Conservation (phyloP, 2,329 filamentous ascomycete genomes). For the Penicillium brevicompactum region DNA sequence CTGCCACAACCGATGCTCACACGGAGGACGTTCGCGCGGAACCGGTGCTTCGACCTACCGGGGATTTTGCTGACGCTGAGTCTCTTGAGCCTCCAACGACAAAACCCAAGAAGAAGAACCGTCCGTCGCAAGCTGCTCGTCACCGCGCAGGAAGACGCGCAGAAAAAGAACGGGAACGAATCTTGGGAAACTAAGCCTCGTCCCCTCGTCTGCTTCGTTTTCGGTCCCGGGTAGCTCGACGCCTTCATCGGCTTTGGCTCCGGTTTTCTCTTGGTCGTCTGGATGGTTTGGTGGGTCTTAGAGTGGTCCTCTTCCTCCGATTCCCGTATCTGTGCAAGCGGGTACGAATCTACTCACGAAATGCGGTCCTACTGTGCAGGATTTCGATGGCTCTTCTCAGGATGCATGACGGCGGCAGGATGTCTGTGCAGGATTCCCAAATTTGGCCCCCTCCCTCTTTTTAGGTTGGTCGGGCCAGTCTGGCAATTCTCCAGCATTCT, state of each 20-base stretch:
- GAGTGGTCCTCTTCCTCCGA: constrained; percentile 1
- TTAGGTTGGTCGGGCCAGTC: constrained; percentile 1
- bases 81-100: background rate
- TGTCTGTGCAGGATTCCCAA: constrained; percentile 1
- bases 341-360: background rate
- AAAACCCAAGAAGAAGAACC: background rate
- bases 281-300: background rate
- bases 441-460: background rate
- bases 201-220: constrained; percentile 2
- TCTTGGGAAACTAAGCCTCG: background rate
- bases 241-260: constrained; percentile 3
- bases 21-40: background rate
- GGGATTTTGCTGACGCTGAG: constrained; percentile 1
- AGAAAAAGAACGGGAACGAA: background rate
- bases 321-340: background rate
- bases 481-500: background rate
- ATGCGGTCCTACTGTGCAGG: background rate
- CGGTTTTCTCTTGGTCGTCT: background rate
- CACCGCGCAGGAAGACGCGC: background rate
- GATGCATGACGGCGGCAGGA: background rate
- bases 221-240: background rate
- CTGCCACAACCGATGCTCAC: background rate
- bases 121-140: constrained; percentile 2
- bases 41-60: background rate
- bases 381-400: background rate